phyloP scores from a whole-genome alignment of 345 rosid genomes.

The Luvunga scandens region DNA sequence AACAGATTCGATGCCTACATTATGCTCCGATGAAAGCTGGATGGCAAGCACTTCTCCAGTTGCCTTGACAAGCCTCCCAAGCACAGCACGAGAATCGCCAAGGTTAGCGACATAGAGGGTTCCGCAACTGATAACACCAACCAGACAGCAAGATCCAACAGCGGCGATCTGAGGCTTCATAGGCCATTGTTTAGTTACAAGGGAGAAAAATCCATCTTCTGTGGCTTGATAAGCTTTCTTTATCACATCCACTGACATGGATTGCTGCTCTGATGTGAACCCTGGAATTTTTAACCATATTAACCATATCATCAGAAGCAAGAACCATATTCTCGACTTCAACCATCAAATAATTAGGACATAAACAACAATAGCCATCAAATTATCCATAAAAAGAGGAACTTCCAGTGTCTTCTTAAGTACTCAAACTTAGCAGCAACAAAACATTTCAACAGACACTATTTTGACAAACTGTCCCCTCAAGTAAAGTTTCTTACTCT shows the following conservation, averaged over 20 bases:
- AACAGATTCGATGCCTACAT: constrained; percentile 83
- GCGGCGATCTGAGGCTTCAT: constrained; percentile 94
- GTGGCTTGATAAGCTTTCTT: constrained; percentile 89
- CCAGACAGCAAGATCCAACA: constrained; percentile 94
- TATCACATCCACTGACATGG: constrained; percentile 82
- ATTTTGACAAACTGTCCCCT: background rate
- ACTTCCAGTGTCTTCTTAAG: background rate
- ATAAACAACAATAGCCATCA: background rate
- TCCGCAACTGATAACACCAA: constrained; percentile 75
- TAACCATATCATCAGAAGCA: background rate
- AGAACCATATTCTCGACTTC: background rate
- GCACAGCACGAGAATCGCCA: constrained; percentile 95
- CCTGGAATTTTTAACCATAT: constrained; percentile 36
- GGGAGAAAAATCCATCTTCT: constrained; percentile 82
- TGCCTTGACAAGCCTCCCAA: constrained; percentile 79
- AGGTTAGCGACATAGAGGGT: constrained; percentile 80
- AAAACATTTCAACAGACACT: background rate
- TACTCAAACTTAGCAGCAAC: background rate
- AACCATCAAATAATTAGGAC: background rate
- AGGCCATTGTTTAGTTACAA: constrained; percentile 94
- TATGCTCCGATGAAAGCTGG: constrained; percentile 87
- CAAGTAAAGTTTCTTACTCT: constrained; percentile 48
- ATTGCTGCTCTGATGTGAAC: constrained; percentile 70
- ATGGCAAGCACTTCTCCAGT: constrained; percentile 86
- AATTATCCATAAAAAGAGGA: background rate